Percentiles rank a stretch among this genome's conserved stretches.
phyloP scores from a whole-genome alignment of 2,329 filamentous ascomycete genomes.

The Aureobasidium pullulans region DNA sequence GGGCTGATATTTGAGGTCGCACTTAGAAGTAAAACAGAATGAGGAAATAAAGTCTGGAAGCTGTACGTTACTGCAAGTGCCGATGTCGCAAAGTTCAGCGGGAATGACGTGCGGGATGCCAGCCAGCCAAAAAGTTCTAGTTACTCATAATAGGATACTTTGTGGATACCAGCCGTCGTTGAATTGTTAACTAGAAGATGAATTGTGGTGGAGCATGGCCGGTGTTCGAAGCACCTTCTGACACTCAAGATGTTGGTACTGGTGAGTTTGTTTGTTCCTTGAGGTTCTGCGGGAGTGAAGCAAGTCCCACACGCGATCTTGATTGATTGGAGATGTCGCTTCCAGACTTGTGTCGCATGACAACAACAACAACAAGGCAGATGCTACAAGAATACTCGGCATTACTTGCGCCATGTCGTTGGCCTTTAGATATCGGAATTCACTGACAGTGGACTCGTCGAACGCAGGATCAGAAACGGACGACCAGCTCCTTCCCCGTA shows the following conservation, averaged over 20 bases:
- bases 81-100: slow-evolving; percentile 7
- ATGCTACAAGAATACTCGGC: neutral
- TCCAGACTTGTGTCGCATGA: neutral
- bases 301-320: neutral
- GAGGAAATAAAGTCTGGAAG: too few species aligned
- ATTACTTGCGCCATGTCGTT: neutral
- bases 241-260: neutral
- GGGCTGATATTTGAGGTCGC: too few species aligned
- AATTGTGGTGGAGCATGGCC: slow-evolving; percentile 6
- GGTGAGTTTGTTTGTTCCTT: neutral
- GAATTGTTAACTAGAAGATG: neutral
- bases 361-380: neutral
- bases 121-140: neutral
- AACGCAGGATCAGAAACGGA: slow-evolving; percentile 17
- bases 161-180: neutral
- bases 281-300: neutral
- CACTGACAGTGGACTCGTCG: slow-evolving; percentile 7
- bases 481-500: slow-evolving; percentile 11
- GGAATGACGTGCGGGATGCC: slow-evolving; percentile 1
- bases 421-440: neutral
- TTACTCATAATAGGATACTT: neutral
- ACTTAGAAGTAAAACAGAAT: too few species aligned
- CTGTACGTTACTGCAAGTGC: neutral
- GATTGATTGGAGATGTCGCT: neutral
- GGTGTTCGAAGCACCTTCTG: neutral